Percentiles rank a stretch among this genome's conserved stretches.
phyloP scores from a whole-genome alignment of 192 early-diverging fungal species.

The Umbelopsis ramanniana region DNA sequence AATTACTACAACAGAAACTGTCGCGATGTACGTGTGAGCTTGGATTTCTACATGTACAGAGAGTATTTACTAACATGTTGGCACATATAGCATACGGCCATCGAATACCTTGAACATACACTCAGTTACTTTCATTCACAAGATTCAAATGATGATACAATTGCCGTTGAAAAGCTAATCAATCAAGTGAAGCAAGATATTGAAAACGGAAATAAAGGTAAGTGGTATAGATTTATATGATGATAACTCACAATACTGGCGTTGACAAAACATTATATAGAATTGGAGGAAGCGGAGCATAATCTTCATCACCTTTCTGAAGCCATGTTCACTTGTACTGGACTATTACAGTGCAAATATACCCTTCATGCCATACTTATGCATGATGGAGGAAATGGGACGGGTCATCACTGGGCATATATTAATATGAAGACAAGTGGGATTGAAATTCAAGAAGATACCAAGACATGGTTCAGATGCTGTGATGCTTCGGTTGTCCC shows the following conservation, averaged over 20 bases:
- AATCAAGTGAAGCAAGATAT: not conserved
- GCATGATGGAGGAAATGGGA: conserved; percentile 35
- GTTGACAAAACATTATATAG: not conserved
- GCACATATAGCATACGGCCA: not conserved
- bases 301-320: not conserved
- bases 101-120: not conserved
- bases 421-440: conserved; percentile 30
- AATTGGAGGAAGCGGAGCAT: conserved; percentile 11
- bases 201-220: not conserved
- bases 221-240: not conserved
- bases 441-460: conserved; percentile 12
- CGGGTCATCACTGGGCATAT: conserved; percentile 46
- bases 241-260: not conserved
- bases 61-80: not conserved
- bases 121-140: not conserved
- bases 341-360: conserved; percentile 31
- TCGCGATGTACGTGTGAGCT: not conserved
- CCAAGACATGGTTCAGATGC: conserved; percentile 36
- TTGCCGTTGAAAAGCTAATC: not conserved
- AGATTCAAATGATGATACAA: no score
- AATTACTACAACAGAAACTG: conserved; percentile 13
- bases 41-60: not conserved
- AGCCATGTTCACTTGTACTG: conserved; percentile 25
- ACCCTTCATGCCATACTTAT: conserved; percentile 37
- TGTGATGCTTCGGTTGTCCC: conserved; percentile 34